Evolutionary conservation across 495 filamentous ascomycete genomes (phyloP), one percentile per base, ranked within the genome.

Genomic region (Haplographium delicatum): DNA sequence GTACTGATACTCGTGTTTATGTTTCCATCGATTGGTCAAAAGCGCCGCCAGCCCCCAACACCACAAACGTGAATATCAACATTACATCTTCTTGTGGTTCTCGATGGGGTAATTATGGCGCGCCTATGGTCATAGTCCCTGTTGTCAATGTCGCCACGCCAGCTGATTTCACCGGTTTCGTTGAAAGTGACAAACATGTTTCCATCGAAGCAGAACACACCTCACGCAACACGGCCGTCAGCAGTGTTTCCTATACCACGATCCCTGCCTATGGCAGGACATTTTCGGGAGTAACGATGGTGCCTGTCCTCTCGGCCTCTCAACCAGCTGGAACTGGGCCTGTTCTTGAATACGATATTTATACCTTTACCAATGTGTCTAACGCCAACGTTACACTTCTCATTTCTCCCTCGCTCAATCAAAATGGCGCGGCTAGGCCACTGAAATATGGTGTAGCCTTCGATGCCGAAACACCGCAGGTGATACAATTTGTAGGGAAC

Each of bases 341-440:
- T 6, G 69, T 72, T 13, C 68, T 88, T 9, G 77, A 82, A 54
- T 88, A 86, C 60, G 72, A 80, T 53, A 54, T 88, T 16, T 86
- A 83, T 65, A 62, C 82, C 22, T 86, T 85, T 65, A 78, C 78
- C 16, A 65, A 68, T 39, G 54, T 60, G 43, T 62, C 73, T 4
- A 64, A 65, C 7, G 74, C 76, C 40, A 84, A 82, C 51, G 65
- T 86, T 40, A 84, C 78, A 0, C 64, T 88, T 9, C 74, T 74
- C 54, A 75, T 87, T 35, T 78, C 74, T 19, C 72, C 79, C 0
- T 72, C 73, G 0, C 74, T 83, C 8, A 86, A 88, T 50, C 72
- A 74, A 50, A 72, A 80, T 16, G 77, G 79, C 44, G 79, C 84
- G 5, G 62, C 68, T 7, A 66, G 68, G 0, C 81, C 78, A 4